A percentile compares a stretch with the other conserved stretches of the same genome.
These are phyloP conservation scores for Boletus barrowsii DNA, from an alignment of 768 basidiomycete genomes.

Conservation along the genomic window DNA sequence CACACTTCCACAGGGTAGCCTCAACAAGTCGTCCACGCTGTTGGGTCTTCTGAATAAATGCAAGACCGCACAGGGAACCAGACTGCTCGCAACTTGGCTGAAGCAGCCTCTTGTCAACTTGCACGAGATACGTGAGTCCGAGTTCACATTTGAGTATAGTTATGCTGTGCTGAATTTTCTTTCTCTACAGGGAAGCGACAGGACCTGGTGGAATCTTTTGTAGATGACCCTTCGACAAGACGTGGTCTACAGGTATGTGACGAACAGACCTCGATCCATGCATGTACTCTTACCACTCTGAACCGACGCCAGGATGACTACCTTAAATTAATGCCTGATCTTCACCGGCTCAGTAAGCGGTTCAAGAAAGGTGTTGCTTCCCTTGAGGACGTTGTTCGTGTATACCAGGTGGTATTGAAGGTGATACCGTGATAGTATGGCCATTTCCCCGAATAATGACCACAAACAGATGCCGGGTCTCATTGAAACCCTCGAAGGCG, in stretches of 20 bases:
- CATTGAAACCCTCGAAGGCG: conserved; percentile 56
- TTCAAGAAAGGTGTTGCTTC: conserved; percentile 83
- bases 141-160: background rate
- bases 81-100: conserved; percentile 86
- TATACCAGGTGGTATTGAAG: conserved; percentile 90
- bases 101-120: conserved; percentile 94
- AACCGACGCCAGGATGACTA: conserved; percentile 65
- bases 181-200: conserved; percentile 69
- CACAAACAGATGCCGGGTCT: conserved; percentile 68
- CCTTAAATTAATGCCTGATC: conserved; percentile 89
- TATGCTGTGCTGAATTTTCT: background rate
- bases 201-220: conserved; percentile 81
- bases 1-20: conserved; percentile 41
- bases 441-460: background rate
- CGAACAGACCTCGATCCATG: background rate
- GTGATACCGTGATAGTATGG: conserved; percentile 34
- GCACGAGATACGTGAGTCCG: conserved; percentile 80
- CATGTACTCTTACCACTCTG: background rate
- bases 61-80: conserved; percentile 91
- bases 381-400: conserved; percentile 92
- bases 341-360: conserved; percentile 86
- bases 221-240: conserved; percentile 73
- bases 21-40: conserved; percentile 80
- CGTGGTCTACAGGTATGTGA: conserved; percentile 62
- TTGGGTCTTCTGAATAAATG: conserved; percentile 91